Conservation (phyloP, 345 rosid species). For the Heritiera littoralis region DNA sequence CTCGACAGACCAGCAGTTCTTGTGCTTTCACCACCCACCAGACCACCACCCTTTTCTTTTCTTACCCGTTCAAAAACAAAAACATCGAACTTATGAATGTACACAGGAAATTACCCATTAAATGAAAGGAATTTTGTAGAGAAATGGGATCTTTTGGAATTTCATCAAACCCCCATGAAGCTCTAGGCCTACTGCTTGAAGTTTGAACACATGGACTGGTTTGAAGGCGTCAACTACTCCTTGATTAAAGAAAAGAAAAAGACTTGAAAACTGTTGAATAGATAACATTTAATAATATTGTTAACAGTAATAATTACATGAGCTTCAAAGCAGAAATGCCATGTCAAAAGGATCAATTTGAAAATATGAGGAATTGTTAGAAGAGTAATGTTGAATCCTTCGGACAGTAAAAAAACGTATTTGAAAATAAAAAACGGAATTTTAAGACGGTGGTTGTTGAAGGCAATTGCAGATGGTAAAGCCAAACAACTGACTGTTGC, state of each 20-base stretch:
- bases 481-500: conserved; percentile 34
- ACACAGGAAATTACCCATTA: neutral
- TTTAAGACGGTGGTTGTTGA: conserved; percentile 24
- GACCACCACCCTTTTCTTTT: too few relatives aligned
- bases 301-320: too few relatives aligned
- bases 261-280: too few relatives aligned
- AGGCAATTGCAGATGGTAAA: conserved; percentile 29
- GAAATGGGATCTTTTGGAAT: neutral
- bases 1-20: too few relatives aligned
- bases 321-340: too few relatives aligned
- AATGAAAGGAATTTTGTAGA: neutral
- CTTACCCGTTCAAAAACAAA: neutral
- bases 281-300: too few relatives aligned
- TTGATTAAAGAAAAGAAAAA: too few relatives aligned
- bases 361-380: too few relatives aligned
- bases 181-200: neutral
- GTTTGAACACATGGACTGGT: neutral
- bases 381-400: neutral
- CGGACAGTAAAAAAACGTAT: neutral
- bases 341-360: too few relatives aligned
- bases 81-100: too few relatives aligned
- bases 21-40: too few relatives aligned
- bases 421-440: neutral
- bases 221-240: too few relatives aligned
- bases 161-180: neutral